Base-by-base conservation (phyloP, 2,329 filamentous ascomycete genomes). In the Phialophora verrucosa region DNA sequence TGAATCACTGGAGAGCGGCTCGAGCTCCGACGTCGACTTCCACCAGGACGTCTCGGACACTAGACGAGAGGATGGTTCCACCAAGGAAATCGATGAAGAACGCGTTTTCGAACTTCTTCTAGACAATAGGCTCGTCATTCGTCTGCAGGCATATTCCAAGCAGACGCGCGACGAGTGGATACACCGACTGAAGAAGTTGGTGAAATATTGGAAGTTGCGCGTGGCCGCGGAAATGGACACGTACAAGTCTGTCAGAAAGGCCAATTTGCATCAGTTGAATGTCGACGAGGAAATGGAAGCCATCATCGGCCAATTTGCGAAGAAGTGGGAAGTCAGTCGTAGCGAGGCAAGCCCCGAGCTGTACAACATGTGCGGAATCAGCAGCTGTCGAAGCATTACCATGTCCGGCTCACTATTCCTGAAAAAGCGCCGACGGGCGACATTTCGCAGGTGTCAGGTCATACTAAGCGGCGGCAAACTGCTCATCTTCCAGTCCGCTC, bases 351-450 rank as follows among this genome's bases (percentile, higher is more conserved):
- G 84, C 0, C 84, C 88, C 1, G 78, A 85, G 47, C 77, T 90
- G n/a, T 90, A 89, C 78, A 88, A 90, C 74, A 83, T 90, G 78
- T 90, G 88, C 74, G 83, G 85, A n/a, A 83, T 90, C 25, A 83
- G 85, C 11, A 83, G 81, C 44, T 90, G 88, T 74, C 85, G 88
- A 50, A 80, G 85, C 20, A 85, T 90, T 62, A 81, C 82, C 77
- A 84, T 89, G 76, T 86, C 86, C 38, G 88, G 88, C 2, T 77
- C 82, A 20, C 79, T 90, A 1, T 90, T 88, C 75, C 83, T 86
- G 59, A 90, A 90, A 72, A 86, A 87, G 1, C 83, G 86, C 17
- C 83, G 86, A 31, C 87, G 87, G 69, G 81, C 83, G 3, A 86
- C 86, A 0, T 90, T 90, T 73, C 82, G 83, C 1, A 81, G 84